Base-by-base conservation (phyloP, 495 filamentous ascomycete species). In the Copromyces sp. region DNA sequence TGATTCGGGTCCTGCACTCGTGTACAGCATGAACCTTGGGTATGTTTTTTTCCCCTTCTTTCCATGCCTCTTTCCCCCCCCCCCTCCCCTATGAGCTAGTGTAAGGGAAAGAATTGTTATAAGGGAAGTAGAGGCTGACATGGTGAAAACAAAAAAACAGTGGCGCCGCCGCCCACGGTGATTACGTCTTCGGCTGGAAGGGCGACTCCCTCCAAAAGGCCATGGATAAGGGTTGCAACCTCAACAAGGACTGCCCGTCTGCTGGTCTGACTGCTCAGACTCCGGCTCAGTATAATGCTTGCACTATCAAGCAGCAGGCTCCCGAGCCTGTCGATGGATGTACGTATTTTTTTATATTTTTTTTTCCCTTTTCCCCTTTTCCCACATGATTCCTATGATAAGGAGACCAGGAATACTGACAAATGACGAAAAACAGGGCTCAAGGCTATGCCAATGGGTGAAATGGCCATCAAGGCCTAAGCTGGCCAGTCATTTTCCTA, bases 151-250 rank as follows among this genome's bases (percentile, higher is more conserved):
- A n/a, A n/a, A 4, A 38, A 24, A 65, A 4, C 14, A 83, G 82
- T 72, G 83, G 83, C 70, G 75, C 83, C n/a, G 83, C 83, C 39
- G 83, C 83, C 65, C 92, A 94, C 81, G 91, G 90, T 71, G 91
- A 94, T 82, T 94, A 93, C 83, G 80, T 94, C 75, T 92, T 92
- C 77, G 92, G 92, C 75, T 95, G 92, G 92, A 86, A 94, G 79
- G 83, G 84, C 39, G 76, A 83, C 35, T 82, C 85, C 70, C 87
- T 94, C 69, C 90, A 93, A 78, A 82, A 84, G 70, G 90, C 89
- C 71, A 84, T 91, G 80, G 82, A 91, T 74, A 83, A 82, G 75
- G 53, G 72, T 74, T 93, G 91, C 83, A 87, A 87, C 74, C 83
- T 86, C 59, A 85, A 86, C 83, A 78, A 75, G 37, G 81, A 83